Evolutionary conservation across 129 eudicot species (phyloP).

Genomic region (Mikania micrantha): DNA sequence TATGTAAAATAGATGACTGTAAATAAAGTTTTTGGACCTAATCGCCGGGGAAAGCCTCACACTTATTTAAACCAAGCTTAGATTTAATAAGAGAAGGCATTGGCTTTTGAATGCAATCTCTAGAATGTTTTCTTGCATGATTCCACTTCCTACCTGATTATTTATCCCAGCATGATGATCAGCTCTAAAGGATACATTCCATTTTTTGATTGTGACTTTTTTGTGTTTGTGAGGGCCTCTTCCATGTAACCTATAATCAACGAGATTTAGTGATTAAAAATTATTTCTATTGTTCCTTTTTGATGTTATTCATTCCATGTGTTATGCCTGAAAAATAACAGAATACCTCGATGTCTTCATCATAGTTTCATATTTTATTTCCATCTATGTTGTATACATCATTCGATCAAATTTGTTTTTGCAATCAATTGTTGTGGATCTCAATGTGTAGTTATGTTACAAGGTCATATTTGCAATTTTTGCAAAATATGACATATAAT

Average conservation of each 20-base stretch:
- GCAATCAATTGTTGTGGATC: not conserved
- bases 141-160: not conserved
- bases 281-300: not conserved
- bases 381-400: not conserved
- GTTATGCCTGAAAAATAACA: not conserved
- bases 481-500: not conserved
- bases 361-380: not conserved
- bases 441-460: not conserved
- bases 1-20: too few species aligned
- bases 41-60: too few species aligned
- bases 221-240: not conserved
- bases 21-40: too few species aligned
- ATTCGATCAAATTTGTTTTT: not conserved
- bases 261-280: not conserved
- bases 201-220: not conserved
- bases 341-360: not conserved
- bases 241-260: not conserved
- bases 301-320: not conserved
- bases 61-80: not conserved
- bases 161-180: not conserved
- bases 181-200: not conserved
- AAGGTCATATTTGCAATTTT: not conserved
- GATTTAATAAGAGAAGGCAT: not conserved
- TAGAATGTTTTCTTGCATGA: not conserved
- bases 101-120: not conserved